Conservation (phyloP, 2,329 filamentous ascomycete species). For the Cadophora malorum region DNA sequence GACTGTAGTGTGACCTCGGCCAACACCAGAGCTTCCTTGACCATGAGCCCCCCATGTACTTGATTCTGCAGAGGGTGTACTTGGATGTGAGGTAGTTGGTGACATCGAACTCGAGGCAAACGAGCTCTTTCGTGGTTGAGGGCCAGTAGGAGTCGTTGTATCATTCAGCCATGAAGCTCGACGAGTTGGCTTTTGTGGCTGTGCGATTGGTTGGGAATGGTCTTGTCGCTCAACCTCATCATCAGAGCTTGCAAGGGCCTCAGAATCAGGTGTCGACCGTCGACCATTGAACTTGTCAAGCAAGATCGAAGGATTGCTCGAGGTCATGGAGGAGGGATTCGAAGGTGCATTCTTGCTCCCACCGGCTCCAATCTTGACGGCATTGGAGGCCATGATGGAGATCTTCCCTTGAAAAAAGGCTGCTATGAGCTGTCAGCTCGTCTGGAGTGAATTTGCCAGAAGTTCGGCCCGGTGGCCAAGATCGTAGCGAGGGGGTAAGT, state of each 20-base stretch:
- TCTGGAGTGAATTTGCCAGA: not conserved
- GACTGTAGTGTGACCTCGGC: slow-evolving; percentile 51
- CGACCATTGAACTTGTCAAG: slow-evolving; percentile 80
- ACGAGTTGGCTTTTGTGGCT: slow-evolving; percentile 67
- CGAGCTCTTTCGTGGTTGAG: slow-evolving; percentile 75
- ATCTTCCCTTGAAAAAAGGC: not conserved
- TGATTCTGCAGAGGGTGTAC: slow-evolving; percentile 75
- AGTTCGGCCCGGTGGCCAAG: no score
- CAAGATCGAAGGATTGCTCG: slow-evolving; percentile 68
- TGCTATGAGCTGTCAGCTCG: not conserved
- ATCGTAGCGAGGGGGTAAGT: not conserved
- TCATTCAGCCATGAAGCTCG: slow-evolving; percentile 89
- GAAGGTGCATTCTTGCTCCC: slow-evolving; percentile 55
- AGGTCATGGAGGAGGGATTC: slow-evolving; percentile 54
- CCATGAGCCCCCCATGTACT: slow-evolving; percentile 62
- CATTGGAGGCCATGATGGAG: slow-evolving; percentile 12
- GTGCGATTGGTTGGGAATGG: slow-evolving; percentile 53
- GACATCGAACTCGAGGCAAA: slow-evolving; percentile 79
- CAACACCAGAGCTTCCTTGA: slow-evolving; percentile 48
- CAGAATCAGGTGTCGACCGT: slow-evolving; percentile 90
- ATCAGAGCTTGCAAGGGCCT: slow-evolving; percentile 91
- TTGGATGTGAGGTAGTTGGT: slow-evolving; percentile 80
- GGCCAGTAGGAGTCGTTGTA: slow-evolving; percentile 66
- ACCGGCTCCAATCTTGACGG: slow-evolving; percentile 19
- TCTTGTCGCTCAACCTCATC: slow-evolving; percentile 79